A percentile compares a stretch with the other conserved stretches of the same genome.
phyloP scores from a whole-genome alignment of 2,329 filamentous ascomycete genomes.

The Periconia sp. region DNA sequence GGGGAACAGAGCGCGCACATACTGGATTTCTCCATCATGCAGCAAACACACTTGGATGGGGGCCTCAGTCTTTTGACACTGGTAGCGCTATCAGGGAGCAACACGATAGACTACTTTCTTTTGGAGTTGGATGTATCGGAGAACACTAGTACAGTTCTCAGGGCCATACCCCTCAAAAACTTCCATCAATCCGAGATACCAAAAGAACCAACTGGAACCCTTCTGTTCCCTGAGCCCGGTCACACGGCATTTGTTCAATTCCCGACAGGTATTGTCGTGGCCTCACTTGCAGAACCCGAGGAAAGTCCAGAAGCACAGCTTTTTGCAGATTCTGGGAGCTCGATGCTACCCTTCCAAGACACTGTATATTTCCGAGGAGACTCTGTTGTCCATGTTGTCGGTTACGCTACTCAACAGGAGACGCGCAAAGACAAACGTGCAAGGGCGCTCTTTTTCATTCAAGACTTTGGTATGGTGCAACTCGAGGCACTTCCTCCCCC shows the following conservation, averaged over 20 bases:
- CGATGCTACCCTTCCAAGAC: slow-evolving; percentile 72
- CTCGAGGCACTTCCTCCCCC: slow-evolving; percentile 58
- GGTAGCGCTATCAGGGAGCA: slow-evolving; percentile 32
- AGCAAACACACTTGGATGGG: slow-evolving; percentile 36
- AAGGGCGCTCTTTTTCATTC: slow-evolving; percentile 57
- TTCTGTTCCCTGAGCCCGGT: slow-evolving; percentile 77
- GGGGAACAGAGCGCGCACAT: slow-evolving; percentile 66
- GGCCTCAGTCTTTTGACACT: slow-evolving; percentile 30
- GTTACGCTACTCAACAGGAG: slow-evolving; percentile 51
- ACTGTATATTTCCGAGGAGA: slow-evolving; percentile 72
- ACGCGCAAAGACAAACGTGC: slow-evolving; percentile 40
- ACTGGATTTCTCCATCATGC: slow-evolving; percentile 75
- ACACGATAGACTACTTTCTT: slow-evolving; percentile 65
- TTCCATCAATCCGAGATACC: slow-evolving; percentile 44
- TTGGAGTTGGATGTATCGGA: slow-evolving; percentile 69
- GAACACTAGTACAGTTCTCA: slow-evolving; percentile 59
- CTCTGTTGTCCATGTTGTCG: slow-evolving; percentile 53
- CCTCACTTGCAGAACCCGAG: slow-evolving; percentile 68
- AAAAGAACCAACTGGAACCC: slow-evolving; percentile 43
- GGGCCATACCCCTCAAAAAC: slow-evolving; percentile 67
- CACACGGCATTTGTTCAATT: slow-evolving; percentile 83
- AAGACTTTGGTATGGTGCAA: slow-evolving; percentile 60
- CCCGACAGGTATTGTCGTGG: slow-evolving; percentile 73
- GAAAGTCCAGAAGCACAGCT: slow-evolving; percentile 78
- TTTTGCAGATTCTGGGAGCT: slow-evolving; percentile 46